Percentiles rank a stretch among this genome's conserved stretches.
Conservation (phyloP, 306 rosid genomes). For the Chamaecrista fasciculata region DNA sequence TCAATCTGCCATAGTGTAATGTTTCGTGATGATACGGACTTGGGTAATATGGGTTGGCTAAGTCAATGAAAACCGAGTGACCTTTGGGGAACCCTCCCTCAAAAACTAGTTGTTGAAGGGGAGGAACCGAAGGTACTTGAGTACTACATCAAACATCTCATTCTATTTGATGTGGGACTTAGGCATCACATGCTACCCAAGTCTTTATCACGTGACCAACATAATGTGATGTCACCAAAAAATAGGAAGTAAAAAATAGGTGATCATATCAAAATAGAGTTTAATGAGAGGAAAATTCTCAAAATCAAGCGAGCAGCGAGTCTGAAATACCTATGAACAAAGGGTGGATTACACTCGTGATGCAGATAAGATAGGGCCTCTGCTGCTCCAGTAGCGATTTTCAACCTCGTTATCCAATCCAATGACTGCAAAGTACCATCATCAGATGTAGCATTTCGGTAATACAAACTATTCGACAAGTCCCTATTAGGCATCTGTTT, state of each 20-base stretch:
- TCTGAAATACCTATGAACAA: constrained; percentile 78
- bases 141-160: no score
- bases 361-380: constrained; percentile 85
- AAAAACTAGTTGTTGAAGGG: no score
- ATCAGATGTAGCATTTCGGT: constrained; percentile 52
- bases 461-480: constrained; percentile 68
- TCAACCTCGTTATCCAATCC: constrained; percentile 97
- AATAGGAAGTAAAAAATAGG: not conserved
- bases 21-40: no score
- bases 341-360: constrained; percentile 84
- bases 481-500: constrained; percentile 80
- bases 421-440: constrained; percentile 77
- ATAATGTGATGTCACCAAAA: not conserved
- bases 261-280: not conserved
- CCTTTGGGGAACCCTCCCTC: no score
- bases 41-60: no score
- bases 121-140: no score
- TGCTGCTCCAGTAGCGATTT: constrained; percentile 91
- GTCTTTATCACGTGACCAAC: no score
- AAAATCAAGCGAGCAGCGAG: constrained; percentile 20
- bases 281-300: not conserved
- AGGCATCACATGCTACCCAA: no score
- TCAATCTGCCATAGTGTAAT: not conserved
- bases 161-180: no score
- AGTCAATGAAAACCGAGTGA: no score